Base-by-base conservation (phyloP, 768 basidiomycete genomes). In the Leucocoprinus leucothites region DNA sequence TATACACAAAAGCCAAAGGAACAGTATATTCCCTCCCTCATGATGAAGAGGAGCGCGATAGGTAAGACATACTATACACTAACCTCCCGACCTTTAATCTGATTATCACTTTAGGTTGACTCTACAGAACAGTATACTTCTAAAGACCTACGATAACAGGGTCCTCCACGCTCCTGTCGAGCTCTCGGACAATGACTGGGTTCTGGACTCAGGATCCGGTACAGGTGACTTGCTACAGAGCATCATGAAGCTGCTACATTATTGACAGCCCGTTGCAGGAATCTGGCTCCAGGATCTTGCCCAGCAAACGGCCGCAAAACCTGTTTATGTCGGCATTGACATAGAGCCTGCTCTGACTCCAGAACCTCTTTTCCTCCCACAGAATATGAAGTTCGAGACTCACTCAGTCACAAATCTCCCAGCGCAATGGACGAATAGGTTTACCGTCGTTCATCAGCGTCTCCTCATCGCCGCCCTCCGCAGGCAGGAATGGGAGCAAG, bases 361-460 rank as follows among this genome's bases (percentile, higher is more conserved):
- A 6, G n/a, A 34, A 4, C 36, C 40, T 21, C 6, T 28, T 4
- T 43, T 28, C 18, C 48, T 41, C 14, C 55, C 48, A 4, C 7
- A 35, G 21, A 56, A 50, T 47, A 56, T 56, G 41, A 48, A 19
- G 25, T 56, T 56, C 36, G 36, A 47, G 24, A 22, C 43, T 3
- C 36, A 43, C 21, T 48, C 47, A 9, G 46, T 43, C 13, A 28
- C 28, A 16, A 41, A 41, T 9, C 48, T 56, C 22, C 46, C 46
- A 9, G 11, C n/a, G 3, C 21, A 56, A 35, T 56, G 55, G 55
- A 42, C 48, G 11, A 34, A 43, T 22, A 42, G 26, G 19, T 56
- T 56, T 28, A 41, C 48, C 13, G 28, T 50, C 18, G 55, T 50
- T 24, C 45, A 56, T 18, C 55, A 56, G 41, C 46, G 55, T n/a